A percentile compares a stretch with the other conserved stretches of the same genome.
phyloP scores from a whole-genome alignment of 2,329 filamentous ascomycete genomes.

The Cordyceps farinosa region DNA sequence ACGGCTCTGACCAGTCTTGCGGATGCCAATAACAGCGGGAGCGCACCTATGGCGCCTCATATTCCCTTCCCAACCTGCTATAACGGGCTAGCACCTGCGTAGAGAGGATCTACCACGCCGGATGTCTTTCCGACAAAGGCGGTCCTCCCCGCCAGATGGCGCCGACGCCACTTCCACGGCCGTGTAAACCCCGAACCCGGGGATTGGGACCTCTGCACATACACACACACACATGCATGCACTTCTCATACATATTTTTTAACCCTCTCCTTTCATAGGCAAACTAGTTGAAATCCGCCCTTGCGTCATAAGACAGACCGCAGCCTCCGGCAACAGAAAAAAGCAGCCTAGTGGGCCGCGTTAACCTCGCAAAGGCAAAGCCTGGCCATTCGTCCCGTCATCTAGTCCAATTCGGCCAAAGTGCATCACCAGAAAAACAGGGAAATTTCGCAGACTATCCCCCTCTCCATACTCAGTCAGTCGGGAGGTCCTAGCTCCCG shows the following conservation, averaged over 20 bases:
- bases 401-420: constrained; percentile 11
- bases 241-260: too few relatives aligned
- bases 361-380: constrained; percentile 5
- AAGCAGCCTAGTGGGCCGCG: neutral
- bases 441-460: neutral
- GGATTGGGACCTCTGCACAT: neutral
- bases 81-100: neutral
- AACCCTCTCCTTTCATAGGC: too few relatives aligned
- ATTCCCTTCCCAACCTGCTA: neutral
- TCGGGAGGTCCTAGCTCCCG: neutral
- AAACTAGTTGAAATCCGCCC: neutral
- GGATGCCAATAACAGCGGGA: neutral
- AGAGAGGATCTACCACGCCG: neutral
- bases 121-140: neutral
- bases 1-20: neutral
- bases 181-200: neutral
- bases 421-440: neutral
- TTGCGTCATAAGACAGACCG: constrained; percentile 2
- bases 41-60: neutral
- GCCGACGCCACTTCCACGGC: neutral
- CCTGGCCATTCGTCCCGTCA: neutral
- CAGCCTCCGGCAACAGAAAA: neutral
- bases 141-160: neutral
- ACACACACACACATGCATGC: neutral
- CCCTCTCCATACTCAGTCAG: neutral